Evolutionary conservation across 306 rosid species (phyloP), one percentile per base, ranked within the genome.

Genomic region (Castanospermum australe): DNA sequence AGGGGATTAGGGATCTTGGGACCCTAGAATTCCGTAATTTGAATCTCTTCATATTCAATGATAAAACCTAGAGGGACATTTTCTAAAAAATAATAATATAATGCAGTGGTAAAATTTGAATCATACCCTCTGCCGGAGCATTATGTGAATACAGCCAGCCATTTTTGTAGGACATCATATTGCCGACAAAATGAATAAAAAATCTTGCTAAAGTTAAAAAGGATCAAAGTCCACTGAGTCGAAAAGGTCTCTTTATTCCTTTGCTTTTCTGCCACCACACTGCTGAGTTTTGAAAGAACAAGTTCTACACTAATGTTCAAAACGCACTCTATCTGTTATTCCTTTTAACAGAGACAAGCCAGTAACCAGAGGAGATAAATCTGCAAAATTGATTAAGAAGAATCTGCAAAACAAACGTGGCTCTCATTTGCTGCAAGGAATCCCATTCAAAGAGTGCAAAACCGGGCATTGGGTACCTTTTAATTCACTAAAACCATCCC

Each of bases 191-290:
- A 80, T 51, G 79, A 67, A 56, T 66, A 39, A 80, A 54, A 54
- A 38, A 17, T 48, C 65, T 22, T 20, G 52, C 52, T 42, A 6
- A 57, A 22, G 14, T 0, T n/a, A 20, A 22, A 64, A n/a, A 1
- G 21, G 17, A 69, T 3, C 4, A 45, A 30, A 54, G 7, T 63
- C 54, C 80, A 38, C 55, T 79, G 50, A 57, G 28, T 21, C 30
- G 68, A 50, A 63, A 38, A 11, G 72, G 39, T 64, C 62, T 67
- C 65, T 83, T 65, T 76, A 72, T 71, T 71, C 78, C 36, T 76
- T 62, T 32, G 42, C 39, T 60, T 77, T 81, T 41, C 11, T 14
- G 56, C 66, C 52, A 56, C 32, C 18, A 25, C n/a, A n/a, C n/a
- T n/a, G n/a, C n/a, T n/a, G n/a, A 1, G 20, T 55, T 47, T 64